Base-by-base conservation (phyloP, 768 basidiomycete species). In the Daedalea quercina region DNA sequence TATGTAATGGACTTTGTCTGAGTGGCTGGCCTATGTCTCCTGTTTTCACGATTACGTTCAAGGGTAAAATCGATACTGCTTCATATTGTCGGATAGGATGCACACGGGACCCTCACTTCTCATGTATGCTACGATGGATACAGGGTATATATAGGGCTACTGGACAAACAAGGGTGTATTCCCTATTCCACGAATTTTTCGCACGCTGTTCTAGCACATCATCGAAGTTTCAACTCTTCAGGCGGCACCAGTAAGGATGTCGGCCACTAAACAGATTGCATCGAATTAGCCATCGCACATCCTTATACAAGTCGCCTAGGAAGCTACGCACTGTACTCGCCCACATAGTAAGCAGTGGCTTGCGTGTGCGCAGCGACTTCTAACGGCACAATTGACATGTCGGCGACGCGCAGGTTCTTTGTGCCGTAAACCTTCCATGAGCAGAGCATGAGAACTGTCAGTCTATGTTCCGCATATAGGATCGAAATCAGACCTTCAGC, bases 1-100 rank as follows among this genome's bases (percentile, higher is more conserved):
- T 81, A 78, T 62, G 60, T 80, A 22, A 59, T 82, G 48, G 67
- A 72, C 47, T 69, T 63, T 46, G 62, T 62, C 46, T 65, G 49
- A 65, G 11, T n/a, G n/a, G n/a, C 28, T 31, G 4, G 28, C 28
- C 11, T 4, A 31, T 31, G 11, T 31, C 28, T 11, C 4, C 11
- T 11, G 28, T 6, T 31, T 11, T 31, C 11, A 11, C 28, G 28
- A n/a, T n/a, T n/a, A n/a, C n/a, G n/a, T n/a, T n/a, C n/a, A n/a
- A n/a, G n/a, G n/a, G n/a, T n/a, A n/a, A n/a, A n/a, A n/a, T n/a
- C n/a, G n/a, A n/a, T n/a, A n/a, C n/a, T n/a, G n/a, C n/a, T n/a
- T n/a, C n/a, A n/a, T n/a, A n/a, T n/a, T n/a, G n/a, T n/a, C n/a
- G n/a, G n/a, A n/a, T n/a, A n/a, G n/a, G n/a, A n/a, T n/a, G n/a